A percentile compares a stretch with the other conserved stretches of the same genome.
Conservation (phyloP, 768 basidiomycete genomes). For the Phaeolepiota aurea region DNA sequence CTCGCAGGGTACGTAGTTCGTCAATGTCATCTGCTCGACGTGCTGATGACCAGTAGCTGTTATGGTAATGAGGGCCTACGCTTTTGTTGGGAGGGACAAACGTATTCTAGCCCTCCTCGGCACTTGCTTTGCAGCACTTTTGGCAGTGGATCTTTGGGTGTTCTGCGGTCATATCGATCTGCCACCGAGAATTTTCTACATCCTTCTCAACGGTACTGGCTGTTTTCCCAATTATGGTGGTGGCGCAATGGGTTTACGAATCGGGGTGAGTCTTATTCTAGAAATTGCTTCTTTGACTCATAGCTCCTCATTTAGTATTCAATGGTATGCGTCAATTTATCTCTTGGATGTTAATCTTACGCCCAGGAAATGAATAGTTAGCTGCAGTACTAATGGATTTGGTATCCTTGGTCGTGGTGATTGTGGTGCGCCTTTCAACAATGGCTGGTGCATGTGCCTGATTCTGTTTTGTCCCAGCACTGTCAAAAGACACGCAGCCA, state of each 20-base stretch:
- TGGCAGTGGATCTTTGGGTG: conserved; percentile 25
- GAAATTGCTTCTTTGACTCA: conserved; percentile 4
- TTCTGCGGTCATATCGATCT: conserved; percentile 20
- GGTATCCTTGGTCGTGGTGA: conserved; percentile 23
- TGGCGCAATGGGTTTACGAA: conserved; percentile 19
- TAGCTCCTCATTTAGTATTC: conserved; percentile 10
- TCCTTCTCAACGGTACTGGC: conserved; percentile 18
- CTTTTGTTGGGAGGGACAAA: conserved; percentile 27
- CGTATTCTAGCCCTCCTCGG: conserved; percentile 20
- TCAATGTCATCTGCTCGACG: neutral
- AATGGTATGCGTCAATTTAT: conserved; percentile 6
- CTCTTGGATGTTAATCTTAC: no score
- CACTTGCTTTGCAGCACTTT: conserved; percentile 19
- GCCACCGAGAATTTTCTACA: conserved; percentile 15
- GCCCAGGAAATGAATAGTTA: conserved; percentile 15
- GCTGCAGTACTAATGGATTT: conserved; percentile 29
- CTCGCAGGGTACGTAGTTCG: conserved; percentile 22
- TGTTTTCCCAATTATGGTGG: conserved; percentile 30
- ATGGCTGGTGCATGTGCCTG: neutral
- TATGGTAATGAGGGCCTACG: conserved; percentile 35
- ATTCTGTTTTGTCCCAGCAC: conserved; percentile 12
- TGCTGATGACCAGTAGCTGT: conserved; percentile 18
- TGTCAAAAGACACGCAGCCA: conserved; percentile 17
- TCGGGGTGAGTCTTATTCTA: conserved; percentile 19
- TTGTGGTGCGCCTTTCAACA: conserved; percentile 16